Evolutionary conservation across 2,329 filamentous ascomycete genomes (phyloP).

Genomic region (Aspergillus melleus): DNA sequence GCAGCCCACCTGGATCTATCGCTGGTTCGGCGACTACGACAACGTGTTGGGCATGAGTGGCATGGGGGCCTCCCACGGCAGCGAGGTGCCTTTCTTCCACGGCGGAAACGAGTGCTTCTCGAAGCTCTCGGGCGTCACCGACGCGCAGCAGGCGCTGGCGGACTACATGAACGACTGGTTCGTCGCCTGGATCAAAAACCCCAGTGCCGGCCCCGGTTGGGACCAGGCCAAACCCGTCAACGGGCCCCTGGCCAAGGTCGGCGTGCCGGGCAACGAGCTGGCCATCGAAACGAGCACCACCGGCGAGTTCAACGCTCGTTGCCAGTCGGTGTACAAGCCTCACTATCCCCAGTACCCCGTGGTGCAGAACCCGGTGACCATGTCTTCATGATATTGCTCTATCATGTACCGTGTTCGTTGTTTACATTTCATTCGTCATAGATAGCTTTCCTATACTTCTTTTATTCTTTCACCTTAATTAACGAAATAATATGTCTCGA

Average conservation of each 20-base stretch:
- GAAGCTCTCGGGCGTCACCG: slow-evolving; percentile 15
- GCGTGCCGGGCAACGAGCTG: slow-evolving; percentile 20
- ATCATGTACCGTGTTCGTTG: neutral
- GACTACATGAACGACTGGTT: slow-evolving; percentile 24
- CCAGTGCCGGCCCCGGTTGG: slow-evolving; percentile 21
- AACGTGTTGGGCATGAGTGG: slow-evolving; percentile 17
- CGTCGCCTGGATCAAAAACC: slow-evolving; percentile 23
- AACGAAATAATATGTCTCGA: too few species aligned
- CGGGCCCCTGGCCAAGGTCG: slow-evolving; percentile 20
- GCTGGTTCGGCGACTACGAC: slow-evolving; percentile 25
- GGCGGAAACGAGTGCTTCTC: slow-evolving; percentile 25
- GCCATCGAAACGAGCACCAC: slow-evolving; percentile 16
- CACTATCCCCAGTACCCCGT: slow-evolving; percentile 22
- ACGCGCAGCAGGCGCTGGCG: slow-evolving; percentile 18
- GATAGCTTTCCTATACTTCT: neutral
- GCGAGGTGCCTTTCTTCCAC: slow-evolving; percentile 26
- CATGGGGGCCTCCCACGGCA: slow-evolving; percentile 21
- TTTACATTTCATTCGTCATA: neutral
- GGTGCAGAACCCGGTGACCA: slow-evolving; percentile 16
- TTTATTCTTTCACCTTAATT: neutral
- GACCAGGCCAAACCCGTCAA: slow-evolving; percentile 13
- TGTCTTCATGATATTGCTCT: slow-evolving; percentile 2
- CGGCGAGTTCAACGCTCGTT: slow-evolving; percentile 21
- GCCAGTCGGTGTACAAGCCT: slow-evolving; percentile 20
- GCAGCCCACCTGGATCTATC: slow-evolving; percentile 24